Conservation (phyloP, 179 eudicot genomes). For the Sideroxylon spinosum region DNA sequence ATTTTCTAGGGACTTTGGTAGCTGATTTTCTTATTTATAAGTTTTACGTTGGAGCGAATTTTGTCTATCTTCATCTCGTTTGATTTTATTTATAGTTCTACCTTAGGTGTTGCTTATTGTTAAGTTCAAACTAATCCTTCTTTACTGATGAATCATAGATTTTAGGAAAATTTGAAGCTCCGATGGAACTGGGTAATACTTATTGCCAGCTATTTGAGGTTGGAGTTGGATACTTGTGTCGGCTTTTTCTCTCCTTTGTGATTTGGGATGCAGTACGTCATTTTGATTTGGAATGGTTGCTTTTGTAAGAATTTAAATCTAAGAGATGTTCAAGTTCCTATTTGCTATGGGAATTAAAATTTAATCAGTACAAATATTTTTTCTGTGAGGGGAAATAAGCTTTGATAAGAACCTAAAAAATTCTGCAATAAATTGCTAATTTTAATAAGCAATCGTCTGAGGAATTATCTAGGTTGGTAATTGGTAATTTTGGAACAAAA, state of each 20-base stretch:
- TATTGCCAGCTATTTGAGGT: not conserved
- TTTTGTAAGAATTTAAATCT: not conserved
- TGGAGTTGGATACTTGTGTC: not conserved
- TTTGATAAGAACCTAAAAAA: not conserved
- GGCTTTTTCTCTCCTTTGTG: not conserved
- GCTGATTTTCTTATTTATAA: not conserved
- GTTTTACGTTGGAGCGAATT: not conserved
- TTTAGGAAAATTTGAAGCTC: constrained; percentile 3
- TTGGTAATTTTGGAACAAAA: not conserved
- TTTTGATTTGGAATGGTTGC: constrained; percentile 9
- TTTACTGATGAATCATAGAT: not conserved
- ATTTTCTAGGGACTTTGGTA: not conserved
- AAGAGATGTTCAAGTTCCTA: not conserved
- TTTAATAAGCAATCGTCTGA: not conserved
- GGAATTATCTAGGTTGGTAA: not conserved
- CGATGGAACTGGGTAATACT: constrained; percentile 7
- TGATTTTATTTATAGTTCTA: not conserved
- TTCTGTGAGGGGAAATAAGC: too few species aligned
- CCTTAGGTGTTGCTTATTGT: not conserved
- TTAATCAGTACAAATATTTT: not conserved
- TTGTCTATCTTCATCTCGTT: not conserved
- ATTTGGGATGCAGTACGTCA: not conserved
- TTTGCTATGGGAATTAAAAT: not conserved
- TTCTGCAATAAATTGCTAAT: not conserved
- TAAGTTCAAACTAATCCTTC: constrained; percentile 10